Evolutionary conservation across 768 basidiomycete species (phyloP).

Genomic region (Gyrodon lividus): DNA sequence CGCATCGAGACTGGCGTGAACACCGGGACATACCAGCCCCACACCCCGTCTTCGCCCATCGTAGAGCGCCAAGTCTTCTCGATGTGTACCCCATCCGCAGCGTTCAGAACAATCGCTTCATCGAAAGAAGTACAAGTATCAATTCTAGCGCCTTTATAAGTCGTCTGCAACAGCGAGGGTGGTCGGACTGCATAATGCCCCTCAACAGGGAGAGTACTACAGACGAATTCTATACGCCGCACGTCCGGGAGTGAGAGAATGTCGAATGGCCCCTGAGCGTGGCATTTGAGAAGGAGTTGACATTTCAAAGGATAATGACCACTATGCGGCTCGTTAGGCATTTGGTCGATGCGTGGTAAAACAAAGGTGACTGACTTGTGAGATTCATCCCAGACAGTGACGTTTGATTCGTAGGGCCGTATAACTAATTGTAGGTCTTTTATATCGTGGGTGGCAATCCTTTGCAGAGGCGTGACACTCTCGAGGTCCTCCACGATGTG

Average conservation of each 20-base stretch:
- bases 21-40: conserved; percentile 37
- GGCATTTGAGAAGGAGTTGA: conserved; percentile 24
- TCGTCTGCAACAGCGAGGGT: conserved; percentile 7
- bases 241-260: conserved; percentile 8
- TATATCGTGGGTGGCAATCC: neutral
- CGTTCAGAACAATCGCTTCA: neutral
- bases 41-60: conserved; percentile 15
- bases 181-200: conserved; percentile 2
- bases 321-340: conserved; percentile 11
- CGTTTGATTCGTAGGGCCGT: conserved; percentile 7
- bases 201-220: conserved; percentile 12
- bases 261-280: conserved; percentile 7
- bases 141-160: conserved; percentile 16
- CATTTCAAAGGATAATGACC: conserved; percentile 20
- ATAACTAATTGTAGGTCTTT: conserved; percentile 18
- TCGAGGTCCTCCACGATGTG: neutral
- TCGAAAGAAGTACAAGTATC: too few relatives aligned
- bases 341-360: neutral
- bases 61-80: conserved; percentile 19
- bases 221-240: conserved; percentile 19
- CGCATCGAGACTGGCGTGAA: conserved; percentile 48
- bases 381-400: conserved; percentile 28
- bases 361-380: conserved; percentile 15
- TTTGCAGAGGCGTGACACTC: neutral
- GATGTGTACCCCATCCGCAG: conserved; percentile 21